Conservation (phyloP, 345 rosid species). For the Brassica carinata region DNA sequence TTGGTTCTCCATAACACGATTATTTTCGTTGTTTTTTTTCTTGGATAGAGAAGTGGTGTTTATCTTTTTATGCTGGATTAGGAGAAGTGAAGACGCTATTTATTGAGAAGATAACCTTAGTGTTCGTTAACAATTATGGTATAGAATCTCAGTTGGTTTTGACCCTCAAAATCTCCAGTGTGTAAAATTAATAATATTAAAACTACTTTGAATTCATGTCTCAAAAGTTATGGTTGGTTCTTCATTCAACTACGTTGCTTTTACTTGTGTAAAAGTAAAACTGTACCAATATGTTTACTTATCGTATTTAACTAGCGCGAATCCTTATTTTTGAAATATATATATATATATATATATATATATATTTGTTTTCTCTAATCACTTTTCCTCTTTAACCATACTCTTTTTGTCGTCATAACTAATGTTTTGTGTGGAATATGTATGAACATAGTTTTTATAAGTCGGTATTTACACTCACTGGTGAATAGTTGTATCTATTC, state of each 20-base stretch:
- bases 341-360: background rate
- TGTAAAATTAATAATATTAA: background rate
- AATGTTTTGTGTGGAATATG: background rate
- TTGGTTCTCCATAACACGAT: conserved; percentile 22
- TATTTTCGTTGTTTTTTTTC: background rate
- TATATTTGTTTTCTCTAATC: background rate
- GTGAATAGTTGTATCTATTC: background rate
- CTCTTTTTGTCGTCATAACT: background rate
- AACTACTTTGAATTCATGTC: background rate
- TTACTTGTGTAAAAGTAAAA: background rate
- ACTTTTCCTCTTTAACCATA: background rate
- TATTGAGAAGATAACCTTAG: conserved; percentile 20
- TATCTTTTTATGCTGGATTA: conserved; percentile 31
- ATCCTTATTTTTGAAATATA: background rate
- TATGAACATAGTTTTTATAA: background rate
- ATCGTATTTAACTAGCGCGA: background rate
- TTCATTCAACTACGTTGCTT: background rate
- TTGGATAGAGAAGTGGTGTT: conserved; percentile 21
- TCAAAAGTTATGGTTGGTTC: background rate
- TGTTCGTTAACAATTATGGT: conserved; percentile 31
- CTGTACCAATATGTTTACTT: background rate
- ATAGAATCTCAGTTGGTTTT: conserved; percentile 24
- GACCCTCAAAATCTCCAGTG: background rate
- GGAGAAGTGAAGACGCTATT: conserved; percentile 22
- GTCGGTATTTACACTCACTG: background rate